Base-by-base conservation (phyloP, 768 basidiomycete genomes). In the Gautieria morchelliformis region DNA sequence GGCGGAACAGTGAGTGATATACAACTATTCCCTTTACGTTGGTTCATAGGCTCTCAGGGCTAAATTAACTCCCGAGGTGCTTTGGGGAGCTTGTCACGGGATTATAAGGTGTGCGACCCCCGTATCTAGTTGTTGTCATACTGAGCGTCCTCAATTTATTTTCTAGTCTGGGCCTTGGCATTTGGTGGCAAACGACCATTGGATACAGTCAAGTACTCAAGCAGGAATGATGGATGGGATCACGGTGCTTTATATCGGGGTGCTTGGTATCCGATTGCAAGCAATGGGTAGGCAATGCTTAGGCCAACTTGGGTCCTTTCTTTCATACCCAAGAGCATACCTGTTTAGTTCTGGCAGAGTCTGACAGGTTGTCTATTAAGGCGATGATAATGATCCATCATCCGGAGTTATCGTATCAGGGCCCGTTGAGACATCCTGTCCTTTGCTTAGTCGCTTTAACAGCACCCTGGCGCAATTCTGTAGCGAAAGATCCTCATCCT, bases 141-240 rank as follows among this genome's bases (percentile, higher is more conserved):
- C 41, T 17, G 20, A 41, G 1, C 10, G 41, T 55, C 7, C 4
- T 3, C 17, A 12, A 27, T 45, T 6, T 10, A 12, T 20, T 30
- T 3, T 9, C 2, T 35, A 57, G 88, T 11, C 68, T 91, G 6
- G 78, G 76, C 53, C 84, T 91, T 76, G 79, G 86, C 8, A 66
- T 78, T 3, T 92, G 89, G 89, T 92, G 89, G 89, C 89, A 92
- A 70, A 73, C 67, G 17, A 91, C 88, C 2, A 71, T 89, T 39
- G 56, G 56, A 24, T 48, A 22, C n/a, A 45, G 45, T 3, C 44
- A 19, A 12, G 24, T 2, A 12, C 27, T 50, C 33, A 49, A 51
- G 47, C 42, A 22, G 27, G 30, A 57, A 19, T 57, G 30, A 49
- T 35, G 42, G 3, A 44, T 17, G 42, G 3, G 17, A 2, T 7